These are phyloP conservation scores for Cladophialophora yegresii DNA, from an alignment of 2,329 filamentous ascomycete species.

Conservation along the genomic window DNA sequence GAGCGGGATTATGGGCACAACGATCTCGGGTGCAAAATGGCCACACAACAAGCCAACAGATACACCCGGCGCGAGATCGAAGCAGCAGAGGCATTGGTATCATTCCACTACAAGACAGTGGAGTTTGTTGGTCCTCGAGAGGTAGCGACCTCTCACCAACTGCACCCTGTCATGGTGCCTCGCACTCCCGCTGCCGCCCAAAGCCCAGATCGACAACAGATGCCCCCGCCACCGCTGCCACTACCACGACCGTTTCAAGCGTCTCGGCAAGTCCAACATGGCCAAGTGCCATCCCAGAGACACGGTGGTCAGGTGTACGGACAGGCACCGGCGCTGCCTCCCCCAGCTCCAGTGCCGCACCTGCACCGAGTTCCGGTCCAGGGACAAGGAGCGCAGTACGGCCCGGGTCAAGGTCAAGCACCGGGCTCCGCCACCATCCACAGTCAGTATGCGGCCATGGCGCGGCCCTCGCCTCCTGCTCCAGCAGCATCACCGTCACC, in stretches of 20 bases:
- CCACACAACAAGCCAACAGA: neutral
- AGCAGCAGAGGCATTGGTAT: neutral
- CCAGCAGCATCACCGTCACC: neutral
- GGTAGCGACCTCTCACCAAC: neutral
- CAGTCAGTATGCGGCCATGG: neutral
- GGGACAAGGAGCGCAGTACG: neutral
- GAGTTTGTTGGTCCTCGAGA: neutral
- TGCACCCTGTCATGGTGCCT: neutral
- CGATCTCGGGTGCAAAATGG: neutral
- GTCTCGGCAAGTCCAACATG: neutral
- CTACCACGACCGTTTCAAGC: neutral
- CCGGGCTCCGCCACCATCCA: no score
- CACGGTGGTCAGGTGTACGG: neutral
- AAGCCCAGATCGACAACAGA: neutral
- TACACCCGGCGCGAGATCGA: neutral
- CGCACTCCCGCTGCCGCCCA: neutral
- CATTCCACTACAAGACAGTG: neutral
- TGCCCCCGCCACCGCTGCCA: neutral
- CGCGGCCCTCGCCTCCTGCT: neutral
- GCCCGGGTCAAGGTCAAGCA: neutral
- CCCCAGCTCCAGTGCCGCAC: neutral
- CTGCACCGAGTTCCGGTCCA: neutral
- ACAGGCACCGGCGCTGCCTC: neutral
- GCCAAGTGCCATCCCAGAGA: neutral
- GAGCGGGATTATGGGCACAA: neutral